These are phyloP conservation scores for Xylaria hypoxylon DNA, from an alignment of 2,329 filamentous ascomycete genomes.

Conservation along the genomic window DNA sequence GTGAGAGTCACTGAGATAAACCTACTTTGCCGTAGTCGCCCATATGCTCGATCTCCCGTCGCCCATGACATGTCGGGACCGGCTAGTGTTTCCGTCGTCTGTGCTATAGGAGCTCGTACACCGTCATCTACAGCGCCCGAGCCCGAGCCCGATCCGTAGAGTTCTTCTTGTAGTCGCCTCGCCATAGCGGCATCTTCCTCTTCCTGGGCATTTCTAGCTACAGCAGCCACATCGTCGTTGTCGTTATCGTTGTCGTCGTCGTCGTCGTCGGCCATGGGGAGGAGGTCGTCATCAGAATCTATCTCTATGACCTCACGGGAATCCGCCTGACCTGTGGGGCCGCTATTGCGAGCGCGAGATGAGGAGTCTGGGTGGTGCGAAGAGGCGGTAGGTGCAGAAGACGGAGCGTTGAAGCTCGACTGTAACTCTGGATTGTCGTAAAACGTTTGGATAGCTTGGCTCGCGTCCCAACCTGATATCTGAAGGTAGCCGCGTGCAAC, in stretches of 20 bases:
- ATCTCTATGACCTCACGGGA: constrained; percentile 75
- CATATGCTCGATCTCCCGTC: constrained; percentile 72
- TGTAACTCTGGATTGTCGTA: constrained; percentile 87
- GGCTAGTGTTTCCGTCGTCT: constrained; percentile 91
- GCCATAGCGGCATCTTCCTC: constrained; percentile 97
- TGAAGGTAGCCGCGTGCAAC: constrained; percentile 86
- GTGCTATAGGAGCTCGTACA: constrained; percentile 89
- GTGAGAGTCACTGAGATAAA: not conserved
- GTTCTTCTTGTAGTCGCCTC: constrained; percentile 88
- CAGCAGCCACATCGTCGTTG: constrained; percentile 56
- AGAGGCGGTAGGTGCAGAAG: constrained; percentile 52
- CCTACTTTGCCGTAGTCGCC: constrained; percentile 44
- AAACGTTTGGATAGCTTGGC: constrained; percentile 88
- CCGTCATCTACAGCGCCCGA: constrained; percentile 53
- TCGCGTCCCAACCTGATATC: constrained; percentile 84
- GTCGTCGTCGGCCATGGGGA: constrained; percentile 42
- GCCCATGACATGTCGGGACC: constrained; percentile 70
- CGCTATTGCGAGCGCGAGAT: constrained; percentile 36
- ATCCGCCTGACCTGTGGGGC: constrained; percentile 61
- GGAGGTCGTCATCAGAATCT: constrained; percentile 65
- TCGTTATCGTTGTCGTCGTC: constrained; percentile 55
- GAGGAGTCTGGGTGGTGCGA: constrained; percentile 52
- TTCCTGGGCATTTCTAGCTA: constrained; percentile 66
- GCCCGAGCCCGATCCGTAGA: constrained; percentile 67
- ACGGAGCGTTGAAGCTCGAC: constrained; percentile 57